Conservation (phyloP, 2,329 filamentous ascomycete species). For the Colletotrichum coccodes region DNA sequence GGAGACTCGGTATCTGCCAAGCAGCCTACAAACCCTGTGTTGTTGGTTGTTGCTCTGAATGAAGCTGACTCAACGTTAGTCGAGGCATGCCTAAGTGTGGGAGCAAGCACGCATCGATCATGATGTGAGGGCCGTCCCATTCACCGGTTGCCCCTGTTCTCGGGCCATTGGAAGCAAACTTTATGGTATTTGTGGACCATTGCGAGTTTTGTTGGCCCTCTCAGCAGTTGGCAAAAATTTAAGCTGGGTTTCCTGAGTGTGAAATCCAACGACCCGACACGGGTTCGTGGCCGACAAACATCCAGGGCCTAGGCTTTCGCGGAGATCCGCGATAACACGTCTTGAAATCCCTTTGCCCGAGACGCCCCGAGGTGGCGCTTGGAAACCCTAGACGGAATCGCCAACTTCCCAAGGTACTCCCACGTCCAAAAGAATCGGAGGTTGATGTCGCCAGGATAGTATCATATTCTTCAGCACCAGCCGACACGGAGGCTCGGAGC, state of each 20-base stretch:
- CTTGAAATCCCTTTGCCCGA: neutral
- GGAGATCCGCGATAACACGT: neutral
- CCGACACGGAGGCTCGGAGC: too few relatives aligned
- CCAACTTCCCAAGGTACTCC: neutral
- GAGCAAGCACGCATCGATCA: neutral
- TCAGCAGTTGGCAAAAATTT: neutral
- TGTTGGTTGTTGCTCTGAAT: neutral
- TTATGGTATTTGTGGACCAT: too few relatives aligned
- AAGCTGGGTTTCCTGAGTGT: neutral
- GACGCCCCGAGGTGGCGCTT: neutral
- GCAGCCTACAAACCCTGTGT: neutral
- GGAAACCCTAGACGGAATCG: too few relatives aligned
- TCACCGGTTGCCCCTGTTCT: neutral
- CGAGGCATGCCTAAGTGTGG: neutral
- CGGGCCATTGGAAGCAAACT: neutral
- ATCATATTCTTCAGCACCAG: neutral
- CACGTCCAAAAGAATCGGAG: too few relatives aligned
- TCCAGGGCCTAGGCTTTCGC: neutral
- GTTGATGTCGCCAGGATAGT: too few relatives aligned
- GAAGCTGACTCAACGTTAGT: neutral
- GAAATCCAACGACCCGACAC: neutral
- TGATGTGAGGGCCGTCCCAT: neutral
- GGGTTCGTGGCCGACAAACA: too few relatives aligned
- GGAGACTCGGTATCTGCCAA: neutral
- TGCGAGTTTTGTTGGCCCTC: too few relatives aligned